These are phyloP conservation scores for Chalciporus chontae DNA, from an alignment of 768 basidiomycete genomes.

Conservation along the genomic window DNA sequence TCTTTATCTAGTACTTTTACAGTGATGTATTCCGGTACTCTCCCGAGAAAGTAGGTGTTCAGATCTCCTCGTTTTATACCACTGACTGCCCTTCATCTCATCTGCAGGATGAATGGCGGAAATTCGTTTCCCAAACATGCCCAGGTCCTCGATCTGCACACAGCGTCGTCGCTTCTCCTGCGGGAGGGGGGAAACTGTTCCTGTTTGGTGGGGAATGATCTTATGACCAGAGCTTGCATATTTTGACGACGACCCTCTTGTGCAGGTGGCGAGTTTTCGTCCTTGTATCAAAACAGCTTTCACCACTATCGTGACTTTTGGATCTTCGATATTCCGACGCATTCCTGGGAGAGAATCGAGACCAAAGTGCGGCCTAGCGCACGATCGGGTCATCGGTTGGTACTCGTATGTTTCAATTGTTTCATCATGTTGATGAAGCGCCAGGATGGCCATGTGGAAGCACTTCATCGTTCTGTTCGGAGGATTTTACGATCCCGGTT, in stretches of 20 bases:
- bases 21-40: conserved; percentile 85
- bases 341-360: conserved; percentile 86
- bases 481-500: conserved; percentile 86
- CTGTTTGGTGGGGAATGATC: conserved; percentile 55
- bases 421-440: background rate
- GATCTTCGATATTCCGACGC: conserved; percentile 76
- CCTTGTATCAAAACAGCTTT: conserved; percentile 76
- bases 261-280: conserved; percentile 82
- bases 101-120: conserved; percentile 80
- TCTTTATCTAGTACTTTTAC: conserved; percentile 64
- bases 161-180: conserved; percentile 68
- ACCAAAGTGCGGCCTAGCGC: conserved; percentile 79
- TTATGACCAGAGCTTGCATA: background rate
- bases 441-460: conserved; percentile 87
- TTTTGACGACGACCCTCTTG: background rate
- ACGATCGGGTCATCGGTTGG: conserved; percentile 77
- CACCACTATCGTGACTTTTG: conserved; percentile 91
- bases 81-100: background rate
- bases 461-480: conserved; percentile 85
- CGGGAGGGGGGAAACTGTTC: conserved; percentile 83
- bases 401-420: background rate
- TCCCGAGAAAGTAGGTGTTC: conserved; percentile 61
- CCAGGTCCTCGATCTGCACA: conserved; percentile 89
- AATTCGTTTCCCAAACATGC: conserved; percentile 77
- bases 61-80: background rate